A percentile compares a stretch with the other conserved stretches of the same genome.
Evolutionary conservation across 345 rosid genomes (phyloP).

Genomic region (Salix exigua): DNA sequence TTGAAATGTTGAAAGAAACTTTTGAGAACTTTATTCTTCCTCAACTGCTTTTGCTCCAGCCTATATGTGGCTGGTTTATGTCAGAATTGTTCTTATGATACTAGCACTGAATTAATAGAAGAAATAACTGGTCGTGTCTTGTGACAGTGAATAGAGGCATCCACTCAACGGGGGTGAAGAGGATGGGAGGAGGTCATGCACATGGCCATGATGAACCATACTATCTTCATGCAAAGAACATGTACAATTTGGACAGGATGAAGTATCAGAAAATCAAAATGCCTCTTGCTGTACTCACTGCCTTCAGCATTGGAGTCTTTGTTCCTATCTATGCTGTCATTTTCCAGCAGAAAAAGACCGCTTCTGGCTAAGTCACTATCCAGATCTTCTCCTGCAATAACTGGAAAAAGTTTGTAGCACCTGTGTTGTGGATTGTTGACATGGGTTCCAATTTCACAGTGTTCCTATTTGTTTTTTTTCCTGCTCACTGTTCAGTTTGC

Average conservation of each 20-base stretch:
- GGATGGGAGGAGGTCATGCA: conserved; percentile 71
- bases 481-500: not conserved
- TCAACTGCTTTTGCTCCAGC: not conserved
- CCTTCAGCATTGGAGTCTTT: conserved; percentile 78
- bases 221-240: conserved; percentile 89
- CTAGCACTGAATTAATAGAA: not conserved
- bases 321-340: conserved; percentile 88
- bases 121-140: not conserved
- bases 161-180: conserved; percentile 74
- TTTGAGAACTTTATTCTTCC: not conserved
- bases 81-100: not conserved
- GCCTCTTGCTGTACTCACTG: conserved; percentile 77
- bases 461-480: not conserved
- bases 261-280: conserved; percentile 71
- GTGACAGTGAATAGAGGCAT: conserved; percentile 21
- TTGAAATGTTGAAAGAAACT: not conserved
- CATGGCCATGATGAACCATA: conserved; percentile 65
- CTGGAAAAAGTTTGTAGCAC: conserved; percentile 9
- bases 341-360: conserved; percentile 93
- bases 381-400: conserved; percentile 22
- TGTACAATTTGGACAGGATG: conserved; percentile 98
- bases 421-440: conserved; percentile 8
- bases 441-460: not conserved
- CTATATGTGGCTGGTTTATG: not conserved
- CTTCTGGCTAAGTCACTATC: conserved; percentile 44